Evolutionary conservation across 352 stramenopile species (phyloP), one percentile per base, ranked within the genome.

Genomic region (Blastocystis sp.): DNA sequence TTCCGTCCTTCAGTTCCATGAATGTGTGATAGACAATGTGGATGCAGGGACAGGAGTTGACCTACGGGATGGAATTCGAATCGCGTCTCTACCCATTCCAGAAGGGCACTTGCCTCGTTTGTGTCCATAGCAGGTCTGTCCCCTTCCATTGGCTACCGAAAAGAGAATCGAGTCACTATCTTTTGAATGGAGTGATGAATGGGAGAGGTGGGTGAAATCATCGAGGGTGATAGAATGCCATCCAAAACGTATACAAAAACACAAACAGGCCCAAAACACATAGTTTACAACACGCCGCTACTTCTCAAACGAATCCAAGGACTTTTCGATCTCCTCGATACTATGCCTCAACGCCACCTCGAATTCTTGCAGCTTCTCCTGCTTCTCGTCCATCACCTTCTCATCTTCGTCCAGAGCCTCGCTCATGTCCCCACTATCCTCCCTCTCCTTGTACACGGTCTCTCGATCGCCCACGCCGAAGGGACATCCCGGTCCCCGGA

Each of bases 401-500:
- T 56, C 42, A 0, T 61, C 42, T 61, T 59, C 61, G n/a, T 42
- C 38, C 11, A 21, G 11, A 42, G 7, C 16, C 27, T 78, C 42
- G 7, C 7, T 46, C 4, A 34, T 59, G 9, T 59, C 42, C 11
- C 57, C 64, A 53, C 32, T 40, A 6, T 76, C 18, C 9, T 54
- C 24, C 49, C 40, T 27, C 6, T 18, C 18, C 32, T 42, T 34
- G 0, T 6, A 8, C 1, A 61, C 34, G 27, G 18, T 44, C 49
- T 24, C 54, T 64, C 29, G 21, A 8, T 64, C 54, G 8, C 21
- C 24, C 54, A 8, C 51, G 1, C 54, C 51, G 36, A 59, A 73
- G 32, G 48, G 6, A 59, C 42, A 63, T 11, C 49, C 76, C 18
- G 32, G 32, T 0, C 87, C 88, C 91, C 90, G 89, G 85, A 96